phyloP scores from a whole-genome alignment of 2,329 filamentous ascomycete genomes.

The Neofusicoccum umdonicola region DNA sequence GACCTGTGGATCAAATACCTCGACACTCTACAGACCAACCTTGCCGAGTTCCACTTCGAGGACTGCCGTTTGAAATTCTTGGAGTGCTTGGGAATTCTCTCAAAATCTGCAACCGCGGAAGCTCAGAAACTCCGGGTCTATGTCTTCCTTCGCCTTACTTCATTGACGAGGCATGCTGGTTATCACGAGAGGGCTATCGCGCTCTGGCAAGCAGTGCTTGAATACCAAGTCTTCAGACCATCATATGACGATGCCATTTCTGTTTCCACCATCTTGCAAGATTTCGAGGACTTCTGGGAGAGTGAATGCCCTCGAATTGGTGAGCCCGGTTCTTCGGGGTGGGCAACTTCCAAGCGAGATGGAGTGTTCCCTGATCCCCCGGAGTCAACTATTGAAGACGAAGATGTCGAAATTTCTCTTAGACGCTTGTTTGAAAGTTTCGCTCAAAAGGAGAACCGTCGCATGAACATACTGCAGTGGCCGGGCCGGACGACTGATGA shows the following conservation, averaged over 20 bases:
- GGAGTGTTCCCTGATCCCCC: conserved; percentile 22
- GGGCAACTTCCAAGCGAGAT: conserved; percentile 46
- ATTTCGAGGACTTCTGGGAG: conserved; percentile 80
- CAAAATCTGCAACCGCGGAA: conserved; percentile 33
- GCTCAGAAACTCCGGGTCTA: conserved; percentile 53
- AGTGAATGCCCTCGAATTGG: conserved; percentile 77
- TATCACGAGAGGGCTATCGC: conserved; percentile 74
- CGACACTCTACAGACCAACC: conserved; percentile 67
- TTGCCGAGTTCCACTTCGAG: conserved; percentile 67
- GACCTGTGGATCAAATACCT: conserved; percentile 71
- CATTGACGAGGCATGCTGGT: conserved; percentile 72
- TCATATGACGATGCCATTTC: conserved; percentile 13
- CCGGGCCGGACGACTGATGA: conserved; percentile 76
- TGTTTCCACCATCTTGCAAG: neutral
- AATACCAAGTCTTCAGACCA: conserved; percentile 66
- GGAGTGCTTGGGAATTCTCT: conserved; percentile 52
- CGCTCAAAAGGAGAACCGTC: conserved; percentile 52
- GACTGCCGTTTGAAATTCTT: conserved; percentile 59
- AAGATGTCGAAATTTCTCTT: conserved; percentile 18
- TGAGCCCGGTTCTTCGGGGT: conserved; percentile 69
- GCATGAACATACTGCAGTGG: conserved; percentile 49
- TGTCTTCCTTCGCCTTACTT: conserved; percentile 70
- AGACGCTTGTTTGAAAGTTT: conserved; percentile 25
- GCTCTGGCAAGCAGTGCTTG: conserved; percentile 79
- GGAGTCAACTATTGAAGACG: neutral